phyloP scores from a whole-genome alignment of 2,329 filamentous ascomycete species.

The Exophiala spinifera region DNA sequence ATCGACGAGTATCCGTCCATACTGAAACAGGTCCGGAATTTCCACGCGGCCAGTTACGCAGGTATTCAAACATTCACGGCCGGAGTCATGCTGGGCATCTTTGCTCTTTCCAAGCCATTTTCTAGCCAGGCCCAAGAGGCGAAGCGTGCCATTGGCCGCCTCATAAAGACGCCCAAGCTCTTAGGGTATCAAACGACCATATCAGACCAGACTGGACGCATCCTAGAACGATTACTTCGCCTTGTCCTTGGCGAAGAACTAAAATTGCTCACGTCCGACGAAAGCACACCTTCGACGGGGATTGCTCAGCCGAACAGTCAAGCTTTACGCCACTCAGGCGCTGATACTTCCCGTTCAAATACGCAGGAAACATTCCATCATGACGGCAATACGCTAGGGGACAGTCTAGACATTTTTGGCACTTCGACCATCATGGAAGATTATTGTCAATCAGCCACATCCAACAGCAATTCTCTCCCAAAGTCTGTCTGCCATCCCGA shows the following conservation, averaged over 20 bases:
- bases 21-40: constrained; percentile 39
- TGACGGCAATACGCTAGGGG: too few relatives aligned
- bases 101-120: constrained; percentile 43
- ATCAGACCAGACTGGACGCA: constrained; percentile 7
- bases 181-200: constrained; percentile 5
- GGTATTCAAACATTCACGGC: constrained; percentile 47
- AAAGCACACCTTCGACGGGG: too few relatives aligned
- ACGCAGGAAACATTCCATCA: too few relatives aligned
- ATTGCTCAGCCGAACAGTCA: too few relatives aligned
- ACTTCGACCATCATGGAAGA: too few relatives aligned
- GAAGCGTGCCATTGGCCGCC: constrained; percentile 37
- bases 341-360: too few relatives aligned
- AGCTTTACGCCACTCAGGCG: too few relatives aligned
- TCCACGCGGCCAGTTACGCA: constrained; percentile 42
- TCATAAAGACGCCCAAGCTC: constrained; percentile 5
- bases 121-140: constrained; percentile 42
- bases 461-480: too few relatives aligned
- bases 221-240: constrained; percentile 8
- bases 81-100: constrained; percentile 43
- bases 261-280: constrained; percentile 8
- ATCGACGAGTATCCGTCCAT: constrained; percentile 28
- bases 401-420: too few relatives aligned
- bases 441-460: too few relatives aligned
- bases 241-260: constrained; percentile 9
- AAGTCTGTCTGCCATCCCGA: too few relatives aligned